phyloP scores from a whole-genome alignment of 1,284 basidiomycete genomes.

The Gymnopus androsaceus region DNA sequence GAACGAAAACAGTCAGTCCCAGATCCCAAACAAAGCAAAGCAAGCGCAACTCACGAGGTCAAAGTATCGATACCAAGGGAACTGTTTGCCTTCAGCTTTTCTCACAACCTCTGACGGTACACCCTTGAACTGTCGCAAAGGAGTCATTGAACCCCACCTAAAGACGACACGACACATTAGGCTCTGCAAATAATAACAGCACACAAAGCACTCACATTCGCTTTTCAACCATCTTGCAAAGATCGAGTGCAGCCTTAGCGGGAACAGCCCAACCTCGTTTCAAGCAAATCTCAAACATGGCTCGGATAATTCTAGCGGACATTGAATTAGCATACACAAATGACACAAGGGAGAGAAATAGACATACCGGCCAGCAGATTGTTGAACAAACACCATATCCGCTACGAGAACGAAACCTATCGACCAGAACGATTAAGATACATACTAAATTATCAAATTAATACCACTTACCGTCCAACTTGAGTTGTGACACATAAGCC shows the following conservation, averaged over 20 bases:
- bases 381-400: constrained; percentile 97
- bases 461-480: constrained; percentile 83
- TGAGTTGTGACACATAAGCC: constrained; percentile 93
- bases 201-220: constrained; percentile 68
- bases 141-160: constrained; percentile 98
- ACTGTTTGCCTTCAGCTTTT: constrained; percentile 97
- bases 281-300: constrained; percentile 97
- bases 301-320: constrained; percentile 80
- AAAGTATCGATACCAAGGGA: constrained; percentile 97
- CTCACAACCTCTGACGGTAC: constrained; percentile 87
- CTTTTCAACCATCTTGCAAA: constrained; percentile 97
- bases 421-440: constrained; percentile 6
- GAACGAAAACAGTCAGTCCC: constrained; percentile 3
- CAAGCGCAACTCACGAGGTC: constrained; percentile 61
- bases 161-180: too few species aligned
- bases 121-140: constrained; percentile 92
- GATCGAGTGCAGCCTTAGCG: constrained; percentile 86
- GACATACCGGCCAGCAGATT: constrained; percentile 81
- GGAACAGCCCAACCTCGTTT: constrained; percentile 98
- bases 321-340: background rate
- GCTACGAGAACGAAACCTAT: constrained; percentile 91
- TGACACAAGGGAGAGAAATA: background rate
- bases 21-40: constrained; percentile 9
- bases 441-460: too few species aligned
- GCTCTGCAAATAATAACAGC: too few species aligned